These are phyloP conservation scores for Candida sithepensis DNA, from an alignment of 805 yeast species.

Conservation along the genomic window DNA sequence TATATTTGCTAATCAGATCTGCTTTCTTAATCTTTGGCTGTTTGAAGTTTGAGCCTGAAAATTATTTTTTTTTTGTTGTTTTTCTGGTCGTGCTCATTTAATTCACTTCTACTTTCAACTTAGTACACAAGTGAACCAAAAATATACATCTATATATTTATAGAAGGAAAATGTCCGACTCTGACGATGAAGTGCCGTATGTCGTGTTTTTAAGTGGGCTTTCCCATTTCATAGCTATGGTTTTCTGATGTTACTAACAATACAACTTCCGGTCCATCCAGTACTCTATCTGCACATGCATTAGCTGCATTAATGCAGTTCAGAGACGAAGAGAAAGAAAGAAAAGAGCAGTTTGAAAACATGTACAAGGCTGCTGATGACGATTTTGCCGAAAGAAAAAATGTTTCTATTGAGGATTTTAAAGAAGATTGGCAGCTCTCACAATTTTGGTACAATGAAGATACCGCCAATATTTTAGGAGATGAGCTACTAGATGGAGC, in stretches of 20 bases:
- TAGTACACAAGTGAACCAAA: no score
- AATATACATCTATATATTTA: no score
- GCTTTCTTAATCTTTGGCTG: no score
- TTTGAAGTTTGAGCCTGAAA: no score
- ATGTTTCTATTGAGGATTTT: conserved; percentile 58
- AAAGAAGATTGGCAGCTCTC: conserved; percentile 93
- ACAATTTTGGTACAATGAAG: conserved; percentile 84
- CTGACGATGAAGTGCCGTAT: conserved; percentile 29
- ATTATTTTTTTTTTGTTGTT: no score
- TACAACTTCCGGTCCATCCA: conserved; percentile 3
- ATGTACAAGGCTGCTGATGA: conserved; percentile 58
- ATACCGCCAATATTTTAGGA: conserved; percentile 66
- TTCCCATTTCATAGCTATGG: neutral
- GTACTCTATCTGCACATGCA: conserved; percentile 45
- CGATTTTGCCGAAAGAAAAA: conserved; percentile 36
- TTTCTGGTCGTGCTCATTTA: no score
- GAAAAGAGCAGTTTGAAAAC: conserved; percentile 52
- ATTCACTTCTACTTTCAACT: no score
- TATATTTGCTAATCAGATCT: no score
- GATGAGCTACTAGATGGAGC: conserved; percentile 76
- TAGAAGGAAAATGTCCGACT: conserved; percentile 16
- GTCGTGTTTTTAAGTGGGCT: conserved; percentile 7
- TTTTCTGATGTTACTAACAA: conserved; percentile 4
- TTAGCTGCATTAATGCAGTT: conserved; percentile 63
- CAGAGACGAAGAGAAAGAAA: conserved; percentile 55